These are phyloP conservation scores for Saxophila tyrrhenica DNA, from an alignment of 495 filamentous ascomycete species.

Conservation along the genomic window DNA sequence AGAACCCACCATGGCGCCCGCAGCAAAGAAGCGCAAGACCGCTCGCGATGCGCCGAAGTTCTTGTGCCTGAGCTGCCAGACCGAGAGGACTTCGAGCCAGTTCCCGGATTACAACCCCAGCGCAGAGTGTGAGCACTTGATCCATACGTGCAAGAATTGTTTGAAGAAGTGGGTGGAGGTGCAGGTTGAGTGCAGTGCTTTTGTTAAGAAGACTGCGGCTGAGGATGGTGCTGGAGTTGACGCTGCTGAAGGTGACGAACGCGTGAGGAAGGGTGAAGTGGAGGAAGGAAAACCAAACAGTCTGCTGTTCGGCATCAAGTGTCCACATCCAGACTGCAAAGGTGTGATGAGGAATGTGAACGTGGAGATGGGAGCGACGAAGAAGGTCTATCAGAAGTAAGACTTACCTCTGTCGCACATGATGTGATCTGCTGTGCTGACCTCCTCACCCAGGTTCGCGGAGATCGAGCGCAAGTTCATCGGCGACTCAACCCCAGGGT, in stretches of 20 bases:
- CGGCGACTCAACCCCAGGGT: conserved; percentile 11
- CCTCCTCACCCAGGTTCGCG: conserved; percentile 11
- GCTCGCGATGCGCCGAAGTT: neutral
- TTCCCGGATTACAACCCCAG: conserved; percentile 15
- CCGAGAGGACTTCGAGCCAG: neutral
- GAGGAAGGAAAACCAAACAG: too few species aligned
- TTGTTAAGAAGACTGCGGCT: neutral
- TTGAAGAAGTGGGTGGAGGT: conserved; percentile 10
- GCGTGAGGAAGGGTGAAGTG: too few species aligned
- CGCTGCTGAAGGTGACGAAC: conserved; percentile 2
- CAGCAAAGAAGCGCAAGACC: conserved; percentile 10
- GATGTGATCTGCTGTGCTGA: too few species aligned
- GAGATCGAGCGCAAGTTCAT: conserved; percentile 12
- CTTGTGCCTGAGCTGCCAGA: conserved; percentile 3
- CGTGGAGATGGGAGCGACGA: conserved; percentile 2
- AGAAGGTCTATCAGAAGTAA: conserved; percentile 10
- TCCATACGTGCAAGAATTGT: conserved; percentile 14
- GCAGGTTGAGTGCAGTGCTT: neutral
- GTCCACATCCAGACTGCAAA: conserved; percentile 6
- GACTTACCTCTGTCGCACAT: neutral
- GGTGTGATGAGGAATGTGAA: conserved; percentile 10
- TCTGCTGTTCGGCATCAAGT: conserved; percentile 13
- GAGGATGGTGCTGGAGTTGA: too few species aligned
- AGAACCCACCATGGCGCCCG: conserved; percentile 4
- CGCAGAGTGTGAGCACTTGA: conserved; percentile 13